Percentiles rank a stretch among this genome's conserved stretches.
phyloP scores from a whole-genome alignment of 2,329 filamentous ascomycete genomes.

The Colletotrichum kahawae region DNA sequence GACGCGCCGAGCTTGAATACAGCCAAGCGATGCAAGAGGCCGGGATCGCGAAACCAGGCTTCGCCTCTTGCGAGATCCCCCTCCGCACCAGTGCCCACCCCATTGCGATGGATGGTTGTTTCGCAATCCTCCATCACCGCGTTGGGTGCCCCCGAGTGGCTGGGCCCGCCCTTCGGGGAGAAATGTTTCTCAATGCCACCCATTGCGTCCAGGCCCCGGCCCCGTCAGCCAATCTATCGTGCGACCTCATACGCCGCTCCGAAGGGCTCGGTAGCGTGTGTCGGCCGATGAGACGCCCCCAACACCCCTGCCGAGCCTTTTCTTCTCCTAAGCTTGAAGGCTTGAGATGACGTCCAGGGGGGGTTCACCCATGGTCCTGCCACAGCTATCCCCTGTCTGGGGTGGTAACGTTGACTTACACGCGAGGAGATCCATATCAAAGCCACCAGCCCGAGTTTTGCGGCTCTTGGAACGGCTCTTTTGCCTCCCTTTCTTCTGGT shows the following conservation, averaged over 20 bases:
- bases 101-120: background rate
- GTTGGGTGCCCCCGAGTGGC: background rate
- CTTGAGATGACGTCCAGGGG: slow-evolving; percentile 2
- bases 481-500: background rate
- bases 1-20: background rate
- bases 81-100: background rate
- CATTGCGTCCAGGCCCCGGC: background rate
- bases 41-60: slow-evolving; percentile 8
- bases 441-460: background rate
- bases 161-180: background rate
- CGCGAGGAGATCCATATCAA: slow-evolving; percentile 7
- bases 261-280: background rate
- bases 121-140: background rate
- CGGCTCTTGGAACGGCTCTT: background rate
- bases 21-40: background rate
- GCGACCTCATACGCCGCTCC: background rate
- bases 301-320: slow-evolving; percentile 9
- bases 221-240: background rate
- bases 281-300: slow-evolving; percentile 16
- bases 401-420: slow-evolving; percentile 9
- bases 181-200: background rate
- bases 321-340: background rate
- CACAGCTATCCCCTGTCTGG: background rate
- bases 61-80: background rate
- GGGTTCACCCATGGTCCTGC: background rate